Conservation (phyloP, 306 rosid genomes). For the Morella rubra region DNA sequence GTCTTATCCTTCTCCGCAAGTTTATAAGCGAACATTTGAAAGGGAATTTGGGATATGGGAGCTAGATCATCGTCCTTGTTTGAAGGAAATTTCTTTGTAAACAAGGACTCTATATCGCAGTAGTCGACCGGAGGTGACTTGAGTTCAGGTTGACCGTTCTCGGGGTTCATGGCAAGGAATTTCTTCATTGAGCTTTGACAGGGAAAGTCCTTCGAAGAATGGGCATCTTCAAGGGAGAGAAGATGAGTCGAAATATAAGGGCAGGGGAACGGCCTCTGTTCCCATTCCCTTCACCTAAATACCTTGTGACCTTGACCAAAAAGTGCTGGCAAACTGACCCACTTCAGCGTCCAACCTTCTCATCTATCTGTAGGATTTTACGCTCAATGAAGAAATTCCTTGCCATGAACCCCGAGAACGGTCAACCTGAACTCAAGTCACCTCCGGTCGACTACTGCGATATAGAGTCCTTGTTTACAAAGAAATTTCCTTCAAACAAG, state of each 20-base stretch:
- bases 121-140: constrained; percentile 59
- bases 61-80: constrained; percentile 31
- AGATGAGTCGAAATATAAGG: constrained; percentile 56
- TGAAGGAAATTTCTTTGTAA: constrained; percentile 42
- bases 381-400: constrained; percentile 79
- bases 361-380: constrained; percentile 81
- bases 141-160: constrained; percentile 44
- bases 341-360: constrained; percentile 65
- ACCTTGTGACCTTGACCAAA: constrained; percentile 69
- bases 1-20: constrained; percentile 67
- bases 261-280: constrained; percentile 95
- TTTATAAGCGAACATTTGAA: constrained; percentile 74
- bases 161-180: constrained; percentile 64
- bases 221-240: constrained; percentile 76
- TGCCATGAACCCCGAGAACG: constrained; percentile 52
- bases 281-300: constrained; percentile 76
- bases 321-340: constrained; percentile 91
- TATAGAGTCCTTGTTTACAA: constrained; percentile 58
- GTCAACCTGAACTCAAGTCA: constrained; percentile 42
- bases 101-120: constrained; percentile 62
- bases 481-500: constrained; percentile 38
- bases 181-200: constrained; percentile 76
- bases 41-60: constrained; percentile 64
- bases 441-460: constrained; percentile 72
- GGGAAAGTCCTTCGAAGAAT: constrained; percentile 89